Conservation (phyloP, 2,329 filamentous ascomycete species). For the Botrytis cinerea region DNA sequence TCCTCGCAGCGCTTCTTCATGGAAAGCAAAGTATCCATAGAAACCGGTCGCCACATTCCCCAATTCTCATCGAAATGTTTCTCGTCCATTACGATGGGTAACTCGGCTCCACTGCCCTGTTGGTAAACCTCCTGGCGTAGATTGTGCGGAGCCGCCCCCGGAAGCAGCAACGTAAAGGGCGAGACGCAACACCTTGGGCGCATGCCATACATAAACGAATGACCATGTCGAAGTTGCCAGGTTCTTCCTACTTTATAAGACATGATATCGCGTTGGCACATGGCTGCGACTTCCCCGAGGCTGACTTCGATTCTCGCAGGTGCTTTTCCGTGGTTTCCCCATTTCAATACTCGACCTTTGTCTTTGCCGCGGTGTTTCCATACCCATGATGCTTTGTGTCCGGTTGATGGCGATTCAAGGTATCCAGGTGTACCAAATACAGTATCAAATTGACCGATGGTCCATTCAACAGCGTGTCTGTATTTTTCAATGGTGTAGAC, state of each 20-base stretch:
- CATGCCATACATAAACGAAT: not conserved
- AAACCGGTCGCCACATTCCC: not conserved
- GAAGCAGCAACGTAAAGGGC: too few species aligned
- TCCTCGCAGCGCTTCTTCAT: not conserved
- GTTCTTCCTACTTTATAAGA: not conserved
- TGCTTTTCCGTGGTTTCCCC: not conserved
- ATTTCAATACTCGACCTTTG: not conserved
- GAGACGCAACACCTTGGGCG: not conserved
- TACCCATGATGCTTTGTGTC: not conserved
- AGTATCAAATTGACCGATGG: not conserved
- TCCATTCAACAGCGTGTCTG: not conserved
- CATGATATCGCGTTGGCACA: not conserved
- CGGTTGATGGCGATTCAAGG: not conserved
- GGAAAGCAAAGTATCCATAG: accelerated
- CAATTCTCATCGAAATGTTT: not conserved
- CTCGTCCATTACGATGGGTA: not conserved
- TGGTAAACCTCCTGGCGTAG: accelerated
- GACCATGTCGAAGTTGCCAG: not conserved
- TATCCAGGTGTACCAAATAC: not conserved
- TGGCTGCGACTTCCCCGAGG: not conserved
- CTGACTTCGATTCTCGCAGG: not conserved
- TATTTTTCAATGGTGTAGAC: not conserved
- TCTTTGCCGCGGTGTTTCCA: not conserved
- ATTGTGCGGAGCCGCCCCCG: too few species aligned
- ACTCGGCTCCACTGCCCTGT: not conserved